Conservation (phyloP, 179 eudicot genomes). For the Carnegiea gigantea region DNA sequence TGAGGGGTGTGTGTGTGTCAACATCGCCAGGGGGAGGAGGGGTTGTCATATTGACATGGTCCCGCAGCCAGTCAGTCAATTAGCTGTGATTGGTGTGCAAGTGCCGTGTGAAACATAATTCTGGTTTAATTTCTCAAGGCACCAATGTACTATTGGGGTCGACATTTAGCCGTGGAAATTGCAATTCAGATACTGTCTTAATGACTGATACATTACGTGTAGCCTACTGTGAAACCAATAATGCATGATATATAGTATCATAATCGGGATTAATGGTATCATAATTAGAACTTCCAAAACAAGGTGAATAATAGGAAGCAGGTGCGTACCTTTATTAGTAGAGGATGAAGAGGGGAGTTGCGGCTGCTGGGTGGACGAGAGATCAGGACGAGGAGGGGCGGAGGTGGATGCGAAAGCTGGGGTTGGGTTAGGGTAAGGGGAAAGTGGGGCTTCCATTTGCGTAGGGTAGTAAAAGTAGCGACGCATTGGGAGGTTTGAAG, state of each 20-base stretch:
- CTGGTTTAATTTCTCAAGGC: too few relatives aligned
- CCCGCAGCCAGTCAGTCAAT: not conserved
- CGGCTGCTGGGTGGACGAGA: not conserved
- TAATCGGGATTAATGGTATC: too few relatives aligned
- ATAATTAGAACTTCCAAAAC: too few relatives aligned
- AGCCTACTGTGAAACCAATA: too few relatives aligned
- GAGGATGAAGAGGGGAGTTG: slow-evolving; percentile 26
- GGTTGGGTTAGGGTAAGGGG: slow-evolving; percentile 23
- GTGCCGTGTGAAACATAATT: too few relatives aligned
- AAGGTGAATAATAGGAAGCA: not conserved
- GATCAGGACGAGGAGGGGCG: slow-evolving; percentile 6
- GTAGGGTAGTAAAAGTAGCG: slow-evolving; percentile 35
- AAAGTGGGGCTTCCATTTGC: slow-evolving; percentile 6
- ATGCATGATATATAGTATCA: too few relatives aligned
- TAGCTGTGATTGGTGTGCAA: not conserved
- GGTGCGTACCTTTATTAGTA: not conserved
- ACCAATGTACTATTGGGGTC: too few relatives aligned
- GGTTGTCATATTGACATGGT: not conserved
- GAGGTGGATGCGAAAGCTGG: slow-evolving; percentile 12
- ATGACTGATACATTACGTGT: too few relatives aligned
- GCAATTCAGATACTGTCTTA: too few relatives aligned
- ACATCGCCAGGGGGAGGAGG: not conserved
- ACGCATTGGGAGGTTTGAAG: slow-evolving; percentile 25
- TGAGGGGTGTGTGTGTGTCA: not conserved
- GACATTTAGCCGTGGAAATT: too few relatives aligned